phyloP scores from a whole-genome alignment of 140 eudicot species.

The Bidens hawaiensis region DNA sequence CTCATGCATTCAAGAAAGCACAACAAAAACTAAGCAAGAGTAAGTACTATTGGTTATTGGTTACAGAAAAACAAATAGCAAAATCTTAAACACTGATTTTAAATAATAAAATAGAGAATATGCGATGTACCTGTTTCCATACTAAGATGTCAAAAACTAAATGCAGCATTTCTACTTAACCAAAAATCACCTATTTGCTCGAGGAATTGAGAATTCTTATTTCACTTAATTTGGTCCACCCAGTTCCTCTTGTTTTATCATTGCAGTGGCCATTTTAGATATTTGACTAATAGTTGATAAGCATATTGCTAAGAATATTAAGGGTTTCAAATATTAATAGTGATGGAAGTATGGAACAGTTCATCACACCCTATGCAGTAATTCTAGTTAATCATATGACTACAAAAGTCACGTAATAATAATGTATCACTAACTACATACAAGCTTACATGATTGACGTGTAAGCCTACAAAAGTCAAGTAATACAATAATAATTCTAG shows the following conservation, averaged over 20 bases:
- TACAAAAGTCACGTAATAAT: background rate
- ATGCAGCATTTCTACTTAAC: background rate
- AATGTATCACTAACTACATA: background rate
- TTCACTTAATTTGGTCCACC: background rate
- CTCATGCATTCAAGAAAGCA: constrained; percentile 2
- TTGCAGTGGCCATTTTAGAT: background rate
- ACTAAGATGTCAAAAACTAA: background rate
- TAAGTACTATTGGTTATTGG: too few species aligned
- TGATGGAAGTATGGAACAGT: background rate
- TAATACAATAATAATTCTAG: background rate
- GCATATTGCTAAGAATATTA: background rate
- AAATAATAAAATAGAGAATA: background rate
- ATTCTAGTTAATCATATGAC: background rate
- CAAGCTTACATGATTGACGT: background rate
- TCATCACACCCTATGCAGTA: background rate
- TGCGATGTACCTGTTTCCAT: background rate
- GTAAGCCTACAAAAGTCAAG: background rate
- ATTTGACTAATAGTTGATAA: background rate
- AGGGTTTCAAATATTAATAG: background rate
- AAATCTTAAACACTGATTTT: background rate
- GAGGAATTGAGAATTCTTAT: background rate
- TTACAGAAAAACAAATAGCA: constrained; percentile 1
- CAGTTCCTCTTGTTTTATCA: constrained; percentile 1
- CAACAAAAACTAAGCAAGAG: constrained; percentile 1
- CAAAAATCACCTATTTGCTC: background rate